phyloP scores from a whole-genome alignment of 352 stramenopile species.

The Pythium utonaiense region DNA sequence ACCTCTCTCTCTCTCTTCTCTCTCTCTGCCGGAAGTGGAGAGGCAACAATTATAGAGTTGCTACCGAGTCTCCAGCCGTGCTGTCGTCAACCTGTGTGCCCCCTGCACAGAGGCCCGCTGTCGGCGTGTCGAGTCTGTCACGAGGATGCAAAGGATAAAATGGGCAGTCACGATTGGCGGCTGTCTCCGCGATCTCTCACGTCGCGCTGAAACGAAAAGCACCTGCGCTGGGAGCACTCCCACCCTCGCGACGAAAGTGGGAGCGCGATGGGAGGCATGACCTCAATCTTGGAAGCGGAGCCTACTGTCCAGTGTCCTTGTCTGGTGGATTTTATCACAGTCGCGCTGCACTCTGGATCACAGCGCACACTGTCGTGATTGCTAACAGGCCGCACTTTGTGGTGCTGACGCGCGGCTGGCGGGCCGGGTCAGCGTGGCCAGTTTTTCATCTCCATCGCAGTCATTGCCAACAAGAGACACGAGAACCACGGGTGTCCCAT shows the following conservation, averaged over 20 bases:
- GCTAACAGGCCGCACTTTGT: too few relatives aligned
- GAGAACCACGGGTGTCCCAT: too few relatives aligned
- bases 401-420: too few relatives aligned
- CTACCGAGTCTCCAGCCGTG: not conserved
- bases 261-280: not conserved
- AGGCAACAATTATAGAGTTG: too few relatives aligned
- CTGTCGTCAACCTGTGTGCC: not conserved
- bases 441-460: too few relatives aligned
- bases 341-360: not conserved
- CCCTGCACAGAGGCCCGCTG: not conserved
- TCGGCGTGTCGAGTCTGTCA: not conserved
- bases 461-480: too few relatives aligned
- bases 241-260: not conserved
- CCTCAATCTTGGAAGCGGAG: not conserved
- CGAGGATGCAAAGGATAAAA: not conserved
- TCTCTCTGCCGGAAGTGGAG: too few relatives aligned
- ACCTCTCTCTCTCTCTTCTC: too few relatives aligned
- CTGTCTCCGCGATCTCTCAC: not conserved
- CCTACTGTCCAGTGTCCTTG: not conserved
- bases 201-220: not conserved
- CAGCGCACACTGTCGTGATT: not conserved
- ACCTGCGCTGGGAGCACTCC: not conserved
- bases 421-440: too few relatives aligned
- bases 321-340: not conserved
- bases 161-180: slow-evolving; percentile 1